phyloP scores from a whole-genome alignment of 2,329 filamentous ascomycete genomes.

The Sporothrix globosa region DNA sequence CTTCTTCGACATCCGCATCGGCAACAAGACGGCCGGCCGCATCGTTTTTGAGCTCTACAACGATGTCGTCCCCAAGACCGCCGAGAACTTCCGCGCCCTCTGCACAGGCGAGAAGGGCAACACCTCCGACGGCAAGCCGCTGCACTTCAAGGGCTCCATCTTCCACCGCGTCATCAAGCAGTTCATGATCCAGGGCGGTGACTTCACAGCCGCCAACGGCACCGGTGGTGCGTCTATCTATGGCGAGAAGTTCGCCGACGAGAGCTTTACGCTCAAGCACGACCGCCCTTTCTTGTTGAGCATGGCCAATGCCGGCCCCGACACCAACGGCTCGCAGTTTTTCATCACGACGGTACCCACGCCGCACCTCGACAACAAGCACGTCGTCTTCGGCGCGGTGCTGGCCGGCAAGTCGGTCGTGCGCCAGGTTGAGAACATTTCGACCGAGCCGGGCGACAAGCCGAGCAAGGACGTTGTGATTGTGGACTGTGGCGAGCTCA shows the following conservation, averaged over 20 bases:
- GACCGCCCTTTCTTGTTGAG: slow-evolving; percentile 90
- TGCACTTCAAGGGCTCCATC: slow-evolving; percentile 88
- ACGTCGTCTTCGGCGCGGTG: slow-evolving; percentile 96
- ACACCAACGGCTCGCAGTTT: slow-evolving; percentile 97
- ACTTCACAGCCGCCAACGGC: slow-evolving; percentile 93
- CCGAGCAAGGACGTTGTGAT: slow-evolving; percentile 74
- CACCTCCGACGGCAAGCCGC: slow-evolving; percentile 77
- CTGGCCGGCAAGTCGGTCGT: slow-evolving; percentile 89
- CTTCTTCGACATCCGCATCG: slow-evolving; percentile 91
- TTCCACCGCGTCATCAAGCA: slow-evolving; percentile 98
- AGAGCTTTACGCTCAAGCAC: slow-evolving; percentile 92
- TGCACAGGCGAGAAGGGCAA: slow-evolving; percentile 93
- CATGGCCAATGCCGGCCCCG: slow-evolving; percentile 96
- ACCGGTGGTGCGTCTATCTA: slow-evolving; percentile 98
- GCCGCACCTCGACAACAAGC: slow-evolving; percentile 88
- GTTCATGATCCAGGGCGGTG: slow-evolving; percentile 98
- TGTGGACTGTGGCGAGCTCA: slow-evolving; percentile 82
- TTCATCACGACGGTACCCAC: slow-evolving; percentile 97
- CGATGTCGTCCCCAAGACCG: slow-evolving; percentile 85
- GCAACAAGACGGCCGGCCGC: slow-evolving; percentile 71
- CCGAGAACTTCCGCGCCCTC: slow-evolving; percentile 91
- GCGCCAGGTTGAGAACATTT: slow-evolving; percentile 84
- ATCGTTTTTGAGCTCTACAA: slow-evolving; percentile 82
- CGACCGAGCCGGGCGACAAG: slow-evolving; percentile 75
- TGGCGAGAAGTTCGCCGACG: slow-evolving; percentile 94